Percentiles rank a stretch among this genome's conserved stretches.
These are phyloP conservation scores for Coemansia brasiliensis DNA, from an alignment of 192 early-diverging fungal species.

Conservation along the genomic window DNA sequence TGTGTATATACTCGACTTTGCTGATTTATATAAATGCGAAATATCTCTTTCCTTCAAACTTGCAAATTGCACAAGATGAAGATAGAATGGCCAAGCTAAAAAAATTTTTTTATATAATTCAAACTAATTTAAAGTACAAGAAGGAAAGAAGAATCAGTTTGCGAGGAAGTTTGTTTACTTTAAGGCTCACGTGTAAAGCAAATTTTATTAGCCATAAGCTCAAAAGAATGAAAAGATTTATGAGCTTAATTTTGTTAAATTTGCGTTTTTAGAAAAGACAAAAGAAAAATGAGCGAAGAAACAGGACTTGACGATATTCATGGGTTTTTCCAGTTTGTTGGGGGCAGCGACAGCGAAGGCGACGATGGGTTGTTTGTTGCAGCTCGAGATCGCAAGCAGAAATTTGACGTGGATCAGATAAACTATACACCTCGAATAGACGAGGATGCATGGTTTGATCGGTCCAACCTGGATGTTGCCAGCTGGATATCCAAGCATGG, in stretches of 20 bases:
- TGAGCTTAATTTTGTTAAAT: too few species aligned
- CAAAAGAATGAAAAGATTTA: too few species aligned
- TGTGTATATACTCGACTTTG: background rate
- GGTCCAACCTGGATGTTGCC: background rate
- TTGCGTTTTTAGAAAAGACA: background rate
- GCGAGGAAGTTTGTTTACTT: too few species aligned
- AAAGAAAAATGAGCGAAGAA: conserved; percentile 10
- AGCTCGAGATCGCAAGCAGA: conserved; percentile 17
- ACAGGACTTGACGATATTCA: conserved; percentile 31
- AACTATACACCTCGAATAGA: conserved; percentile 40
- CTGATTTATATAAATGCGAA: background rate
- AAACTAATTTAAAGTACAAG: too few species aligned
- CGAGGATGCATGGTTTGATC: conserved; percentile 46
- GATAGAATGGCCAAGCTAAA: too few species aligned
- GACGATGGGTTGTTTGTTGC: conserved; percentile 35
- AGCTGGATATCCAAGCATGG: conserved; percentile 25
- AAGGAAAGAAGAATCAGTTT: too few species aligned
- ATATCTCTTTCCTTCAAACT: background rate
- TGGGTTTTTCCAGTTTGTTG: conserved; percentile 55
- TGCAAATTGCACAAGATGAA: too few species aligned
- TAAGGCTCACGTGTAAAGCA: too few species aligned
- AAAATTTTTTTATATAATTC: too few species aligned
- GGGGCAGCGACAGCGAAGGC: conserved; percentile 37
- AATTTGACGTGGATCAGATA: conserved; percentile 33
- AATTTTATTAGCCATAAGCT: too few species aligned